These are phyloP conservation scores for Closterium sp. DNA, from an alignment of 139 green algal genomes.

Conservation along the genomic window DNA sequence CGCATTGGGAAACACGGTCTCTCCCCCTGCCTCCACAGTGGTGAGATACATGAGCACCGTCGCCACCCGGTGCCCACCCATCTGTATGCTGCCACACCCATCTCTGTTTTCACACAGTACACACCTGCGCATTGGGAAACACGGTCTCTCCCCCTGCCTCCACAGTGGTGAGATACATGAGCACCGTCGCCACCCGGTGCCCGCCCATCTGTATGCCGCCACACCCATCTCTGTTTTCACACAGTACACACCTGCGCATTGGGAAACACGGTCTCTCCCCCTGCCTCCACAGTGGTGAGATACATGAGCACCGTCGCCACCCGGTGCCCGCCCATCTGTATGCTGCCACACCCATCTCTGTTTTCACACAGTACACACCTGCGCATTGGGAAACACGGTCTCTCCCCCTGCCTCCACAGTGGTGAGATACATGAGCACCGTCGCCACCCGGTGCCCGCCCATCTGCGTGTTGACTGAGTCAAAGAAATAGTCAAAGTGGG, in stretches of 20 bases:
- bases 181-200: slow-evolving; percentile 76
- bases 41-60: too few species aligned
- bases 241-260: too few species aligned
- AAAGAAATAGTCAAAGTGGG: slow-evolving; percentile 83
- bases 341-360: background rate
- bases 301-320: slow-evolving; percentile 82
- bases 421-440: slow-evolving; percentile 80
- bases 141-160: slow-evolving; percentile 26
- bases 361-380: background rate
- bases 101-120: too few species aligned
- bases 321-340: slow-evolving; percentile 69
- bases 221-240: too few species aligned
- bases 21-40: too few species aligned
- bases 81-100: slow-evolving; percentile 59
- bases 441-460: slow-evolving; percentile 77
- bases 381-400: slow-evolving; percentile 49
- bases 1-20: too few species aligned
- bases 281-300: background rate
- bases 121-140: background rate
- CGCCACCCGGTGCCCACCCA: slow-evolving; percentile 73
- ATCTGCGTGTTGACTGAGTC: slow-evolving; percentile 68
- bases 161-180: slow-evolving; percentile 76
- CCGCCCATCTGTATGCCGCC: slow-evolving; percentile 58
- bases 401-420: slow-evolving; percentile 55
- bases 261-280: too few species aligned